A percentile compares a stretch with the other conserved stretches of the same genome.
Evolutionary conservation across 2,329 filamentous ascomycete species (phyloP).

Genomic region (Arthrinium puccinioides): DNA sequence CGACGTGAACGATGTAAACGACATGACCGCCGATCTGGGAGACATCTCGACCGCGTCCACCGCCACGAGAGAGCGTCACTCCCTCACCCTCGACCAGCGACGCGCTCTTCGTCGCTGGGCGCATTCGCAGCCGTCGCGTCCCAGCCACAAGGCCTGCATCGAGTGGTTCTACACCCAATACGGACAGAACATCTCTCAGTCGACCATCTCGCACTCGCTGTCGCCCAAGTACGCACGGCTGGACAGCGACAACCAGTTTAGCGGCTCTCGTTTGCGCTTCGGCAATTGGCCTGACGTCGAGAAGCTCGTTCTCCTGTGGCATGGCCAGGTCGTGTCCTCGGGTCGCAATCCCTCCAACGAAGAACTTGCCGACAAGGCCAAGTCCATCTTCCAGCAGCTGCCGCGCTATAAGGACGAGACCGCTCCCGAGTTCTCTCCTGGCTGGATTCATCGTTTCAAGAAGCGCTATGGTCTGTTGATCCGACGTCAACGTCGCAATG

Average conservation of each 20-base stretch:
- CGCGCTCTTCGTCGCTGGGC: constrained; percentile 54
- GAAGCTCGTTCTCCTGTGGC: constrained; percentile 75
- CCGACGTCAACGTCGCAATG: constrained; percentile 46
- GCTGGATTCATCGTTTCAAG: constrained; percentile 60
- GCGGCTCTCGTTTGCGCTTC: constrained; percentile 54
- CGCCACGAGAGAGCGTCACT: constrained; percentile 51
- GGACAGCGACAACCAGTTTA: constrained; percentile 53
- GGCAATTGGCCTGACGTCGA: constrained; percentile 62
- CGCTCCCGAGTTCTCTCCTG: constrained; percentile 55
- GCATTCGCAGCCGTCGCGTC: constrained; percentile 46
- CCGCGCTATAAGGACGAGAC: constrained; percentile 53
- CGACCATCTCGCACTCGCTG: constrained; percentile 55
- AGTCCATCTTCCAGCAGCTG: constrained; percentile 49
- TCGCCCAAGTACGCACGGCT: constrained; percentile 56
- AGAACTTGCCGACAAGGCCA: constrained; percentile 55
- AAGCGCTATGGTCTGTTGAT: constrained; percentile 54
- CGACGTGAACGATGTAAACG: too few relatives aligned
- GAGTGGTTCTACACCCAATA: constrained; percentile 55
- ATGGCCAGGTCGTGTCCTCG: constrained; percentile 36
- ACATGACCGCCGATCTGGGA: too few relatives aligned
- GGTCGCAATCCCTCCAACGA: constrained; percentile 56
- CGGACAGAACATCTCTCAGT: constrained; percentile 54
- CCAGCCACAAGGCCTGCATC: constrained; percentile 55
- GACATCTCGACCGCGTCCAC: too few relatives aligned
- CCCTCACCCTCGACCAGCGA: constrained; percentile 54